Evolutionary conservation across 768 basidiomycete genomes (phyloP).

Genomic region (Leccinellum rugosiceps): DNA sequence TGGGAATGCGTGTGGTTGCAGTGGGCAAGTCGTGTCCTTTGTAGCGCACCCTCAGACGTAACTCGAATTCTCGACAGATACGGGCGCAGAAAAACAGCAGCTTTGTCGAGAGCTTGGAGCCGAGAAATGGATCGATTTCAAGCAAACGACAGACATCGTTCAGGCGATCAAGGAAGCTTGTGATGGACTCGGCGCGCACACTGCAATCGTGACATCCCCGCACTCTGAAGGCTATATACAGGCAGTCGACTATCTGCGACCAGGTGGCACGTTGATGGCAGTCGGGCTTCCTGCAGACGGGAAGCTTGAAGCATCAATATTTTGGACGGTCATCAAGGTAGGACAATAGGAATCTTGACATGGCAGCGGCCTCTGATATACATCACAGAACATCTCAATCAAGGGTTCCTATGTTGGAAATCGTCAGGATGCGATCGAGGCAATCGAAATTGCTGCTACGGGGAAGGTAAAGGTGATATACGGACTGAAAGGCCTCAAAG

Average conservation of each 20-base stretch:
- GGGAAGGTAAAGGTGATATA: conserved; percentile 69
- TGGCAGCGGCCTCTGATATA: background rate
- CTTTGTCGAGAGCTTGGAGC: conserved; percentile 63
- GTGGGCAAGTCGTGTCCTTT: conserved; percentile 40
- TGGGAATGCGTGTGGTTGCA: conserved; percentile 79
- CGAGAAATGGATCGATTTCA: conserved; percentile 80
- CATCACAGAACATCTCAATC: conserved; percentile 24
- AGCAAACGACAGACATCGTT: conserved; percentile 60
- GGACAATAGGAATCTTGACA: background rate
- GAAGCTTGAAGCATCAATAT: conserved; percentile 57
- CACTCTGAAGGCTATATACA: conserved; percentile 41
- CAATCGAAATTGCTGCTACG: conserved; percentile 67
- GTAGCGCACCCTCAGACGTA: background rate
- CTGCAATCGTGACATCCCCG: conserved; percentile 60
- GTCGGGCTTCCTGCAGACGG: conserved; percentile 72
- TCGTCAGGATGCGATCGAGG: conserved; percentile 81
- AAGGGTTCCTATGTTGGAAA: conserved; percentile 55
- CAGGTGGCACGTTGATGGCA: conserved; percentile 69
- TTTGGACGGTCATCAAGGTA: conserved; percentile 68
- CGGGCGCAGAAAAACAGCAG: conserved; percentile 67
- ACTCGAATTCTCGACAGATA: conserved; percentile 41
- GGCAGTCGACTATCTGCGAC: conserved; percentile 73
- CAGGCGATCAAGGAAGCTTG: conserved; percentile 59
- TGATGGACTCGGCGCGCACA: conserved; percentile 70
- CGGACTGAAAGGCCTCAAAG: conserved; percentile 42